These are phyloP conservation scores for Sporothrix inflata DNA, from an alignment of 2,329 filamentous ascomycete genomes.

Conservation along the genomic window DNA sequence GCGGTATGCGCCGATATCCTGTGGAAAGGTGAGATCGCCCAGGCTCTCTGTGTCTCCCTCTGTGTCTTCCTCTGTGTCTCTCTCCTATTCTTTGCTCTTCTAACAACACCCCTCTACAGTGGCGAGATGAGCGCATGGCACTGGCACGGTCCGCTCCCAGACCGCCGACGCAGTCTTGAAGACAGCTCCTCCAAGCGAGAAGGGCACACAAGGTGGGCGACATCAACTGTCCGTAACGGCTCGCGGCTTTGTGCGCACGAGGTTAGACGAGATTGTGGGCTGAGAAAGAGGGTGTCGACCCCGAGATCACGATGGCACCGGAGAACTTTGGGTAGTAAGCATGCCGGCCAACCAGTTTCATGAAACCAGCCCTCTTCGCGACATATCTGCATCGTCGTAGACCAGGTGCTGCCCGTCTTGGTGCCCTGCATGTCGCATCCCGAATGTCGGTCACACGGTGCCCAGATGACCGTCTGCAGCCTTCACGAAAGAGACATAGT, in stretches of 20 bases:
- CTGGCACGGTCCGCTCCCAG: conserved; percentile 25
- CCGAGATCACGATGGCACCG: background rate
- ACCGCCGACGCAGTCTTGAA: background rate
- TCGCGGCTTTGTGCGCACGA: background rate
- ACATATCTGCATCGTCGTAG: background rate
- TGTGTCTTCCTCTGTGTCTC: too few relatives aligned
- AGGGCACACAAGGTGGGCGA: background rate
- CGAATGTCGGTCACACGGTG: conserved; percentile 11
- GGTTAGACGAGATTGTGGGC: background rate
- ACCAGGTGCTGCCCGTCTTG: background rate
- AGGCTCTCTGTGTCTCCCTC: too few relatives aligned
- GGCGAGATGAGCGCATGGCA: conserved; percentile 33
- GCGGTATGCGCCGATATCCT: conserved; percentile 50
- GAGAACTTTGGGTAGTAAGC: background rate
- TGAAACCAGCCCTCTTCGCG: too few relatives aligned
- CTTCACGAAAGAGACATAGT: background rate
- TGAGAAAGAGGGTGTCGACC: background rate
- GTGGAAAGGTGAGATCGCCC: conserved; percentile 38
- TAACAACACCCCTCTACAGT: conserved; percentile 23
- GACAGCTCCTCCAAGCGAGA: background rate
- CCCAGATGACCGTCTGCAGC: background rate
- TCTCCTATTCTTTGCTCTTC: background rate
- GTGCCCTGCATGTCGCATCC: background rate
- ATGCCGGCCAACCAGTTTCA: background rate
- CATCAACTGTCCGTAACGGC: background rate